phyloP scores from a whole-genome alignment of 495 filamentous ascomycete genomes.

The Hypoxylon fragiforme region DNA sequence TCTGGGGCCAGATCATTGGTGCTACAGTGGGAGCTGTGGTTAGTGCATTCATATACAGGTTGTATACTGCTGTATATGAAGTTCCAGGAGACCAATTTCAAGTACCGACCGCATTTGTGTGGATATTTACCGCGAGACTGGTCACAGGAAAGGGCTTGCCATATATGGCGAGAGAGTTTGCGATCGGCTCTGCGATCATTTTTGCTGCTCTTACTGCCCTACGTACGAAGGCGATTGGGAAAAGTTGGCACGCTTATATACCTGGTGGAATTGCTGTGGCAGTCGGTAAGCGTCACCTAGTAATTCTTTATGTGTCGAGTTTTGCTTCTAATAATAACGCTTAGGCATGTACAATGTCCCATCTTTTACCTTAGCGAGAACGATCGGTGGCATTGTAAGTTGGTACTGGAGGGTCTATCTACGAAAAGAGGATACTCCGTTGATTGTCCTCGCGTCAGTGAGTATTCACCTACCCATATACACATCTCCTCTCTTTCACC shows the following conservation, averaged over 20 bases:
- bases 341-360: constrained; percentile 95
- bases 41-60: constrained; percentile 82
- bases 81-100: constrained; percentile 89
- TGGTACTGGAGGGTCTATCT: constrained; percentile 74
- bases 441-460: constrained; percentile 61
- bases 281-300: constrained; percentile 59
- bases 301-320: not conserved
- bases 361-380: constrained; percentile 88
- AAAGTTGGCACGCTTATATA: constrained; percentile 61
- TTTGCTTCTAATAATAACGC: constrained; percentile 25
- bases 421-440: constrained; percentile 57
- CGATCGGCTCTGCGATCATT: constrained; percentile 66
- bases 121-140: constrained; percentile 93
- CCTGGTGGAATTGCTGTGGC: constrained; percentile 96
- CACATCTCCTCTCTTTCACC: no score
- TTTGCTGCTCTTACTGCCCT: constrained; percentile 71
- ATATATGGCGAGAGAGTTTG: constrained; percentile 75
- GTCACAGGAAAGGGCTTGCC: constrained; percentile 94
- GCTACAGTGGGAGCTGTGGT: constrained; percentile 85
- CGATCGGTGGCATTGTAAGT: constrained; percentile 79
- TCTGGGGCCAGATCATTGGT: constrained; percentile 94
- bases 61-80: constrained; percentile 88
- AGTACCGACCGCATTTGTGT: constrained; percentile 91
- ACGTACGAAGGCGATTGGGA: constrained; percentile 58
- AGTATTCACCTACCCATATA: constrained; percentile 21